These are phyloP conservation scores for Catunica adiposa DNA, from an alignment of 2,329 filamentous ascomycete species.

Conservation along the genomic window DNA sequence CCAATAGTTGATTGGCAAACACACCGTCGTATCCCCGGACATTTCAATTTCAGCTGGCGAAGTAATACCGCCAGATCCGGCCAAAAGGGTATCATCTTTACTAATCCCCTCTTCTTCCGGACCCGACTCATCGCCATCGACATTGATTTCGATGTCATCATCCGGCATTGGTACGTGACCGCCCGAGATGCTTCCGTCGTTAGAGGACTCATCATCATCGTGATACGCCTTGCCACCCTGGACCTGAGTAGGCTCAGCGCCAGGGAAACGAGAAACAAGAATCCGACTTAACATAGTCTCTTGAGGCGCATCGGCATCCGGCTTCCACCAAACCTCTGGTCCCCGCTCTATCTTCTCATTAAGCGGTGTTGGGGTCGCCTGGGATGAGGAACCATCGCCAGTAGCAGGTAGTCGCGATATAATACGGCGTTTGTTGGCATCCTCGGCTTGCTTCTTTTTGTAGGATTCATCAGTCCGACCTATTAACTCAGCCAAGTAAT, in stretches of 20 bases:
- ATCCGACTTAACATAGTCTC: conserved; percentile 34
- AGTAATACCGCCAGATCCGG: conserved; percentile 13
- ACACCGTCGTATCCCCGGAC: conserved; percentile 19
- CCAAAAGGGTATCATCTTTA: background rate
- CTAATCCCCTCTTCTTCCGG: conserved; percentile 3
- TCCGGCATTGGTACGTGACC: background rate
- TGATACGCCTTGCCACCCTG: conserved; percentile 12
- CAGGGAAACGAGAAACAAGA: conserved; percentile 27
- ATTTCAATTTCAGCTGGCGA: background rate
- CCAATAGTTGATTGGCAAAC: conserved; percentile 49
- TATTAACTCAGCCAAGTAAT: conserved; percentile 54
- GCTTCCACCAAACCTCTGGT: conserved; percentile 37
- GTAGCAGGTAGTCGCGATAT: conserved; percentile 34
- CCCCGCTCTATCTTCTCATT: conserved; percentile 1
- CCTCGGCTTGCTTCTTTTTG: conserved; percentile 34
- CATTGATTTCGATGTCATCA: conserved; percentile 12
- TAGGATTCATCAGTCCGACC: conserved; percentile 44
- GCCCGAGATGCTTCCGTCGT: background rate
- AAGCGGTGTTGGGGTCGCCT: background rate
- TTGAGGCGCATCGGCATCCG: conserved; percentile 39
- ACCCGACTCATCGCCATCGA: conserved; percentile 13
- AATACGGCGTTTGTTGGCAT: conserved; percentile 18
- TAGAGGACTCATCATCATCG: conserved; percentile 10
- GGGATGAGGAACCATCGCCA: conserved; percentile 19
- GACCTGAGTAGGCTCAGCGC: conserved; percentile 14